Evolutionary conservation across 148 eudicot genomes (phyloP).

Genomic region (Linanthus parryae): DNA sequence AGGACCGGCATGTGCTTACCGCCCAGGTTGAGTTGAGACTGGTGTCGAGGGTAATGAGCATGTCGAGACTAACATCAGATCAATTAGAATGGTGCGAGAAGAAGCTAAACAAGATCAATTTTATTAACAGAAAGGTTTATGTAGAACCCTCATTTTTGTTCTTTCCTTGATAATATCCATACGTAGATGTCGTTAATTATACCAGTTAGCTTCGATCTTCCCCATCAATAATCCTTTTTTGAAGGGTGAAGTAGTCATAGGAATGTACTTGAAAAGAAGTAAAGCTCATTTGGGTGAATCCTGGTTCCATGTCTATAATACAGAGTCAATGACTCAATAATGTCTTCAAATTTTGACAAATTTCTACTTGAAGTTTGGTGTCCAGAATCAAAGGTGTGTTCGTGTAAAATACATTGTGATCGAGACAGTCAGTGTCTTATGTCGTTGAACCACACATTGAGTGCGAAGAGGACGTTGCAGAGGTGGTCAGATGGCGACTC

Average conservation of each 20-base stretch:
- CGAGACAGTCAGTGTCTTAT: too few relatives aligned
- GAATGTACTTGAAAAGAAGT: not conserved
- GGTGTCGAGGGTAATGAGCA: conserved; percentile 52
- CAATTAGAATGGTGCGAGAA: conserved; percentile 76
- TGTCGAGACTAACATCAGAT: conserved; percentile 54
- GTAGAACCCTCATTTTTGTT: conserved; percentile 68
- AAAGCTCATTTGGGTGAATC: too few relatives aligned
- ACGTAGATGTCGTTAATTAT: too few relatives aligned
- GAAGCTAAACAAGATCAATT: conserved; percentile 45
- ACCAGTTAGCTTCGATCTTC: not conserved
- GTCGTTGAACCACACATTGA: too few relatives aligned
- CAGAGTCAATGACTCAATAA: too few relatives aligned
- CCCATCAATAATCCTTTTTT: not conserved
- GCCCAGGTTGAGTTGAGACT: conserved; percentile 70
- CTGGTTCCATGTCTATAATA: too few relatives aligned
- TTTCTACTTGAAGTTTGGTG: too few relatives aligned
- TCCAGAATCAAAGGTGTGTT: too few relatives aligned
- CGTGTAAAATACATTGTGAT: too few relatives aligned
- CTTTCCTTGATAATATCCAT: conserved; percentile 56
- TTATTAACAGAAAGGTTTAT: conserved; percentile 43
- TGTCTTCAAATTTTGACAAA: too few relatives aligned
- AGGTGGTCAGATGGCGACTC: too few relatives aligned
- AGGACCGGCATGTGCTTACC: conserved; percentile 25
- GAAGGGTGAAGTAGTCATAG: not conserved
- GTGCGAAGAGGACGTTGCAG: too few relatives aligned